Conservation (phyloP, 2,329 filamentous ascomycete species). For the Diaporthe eres region DNA sequence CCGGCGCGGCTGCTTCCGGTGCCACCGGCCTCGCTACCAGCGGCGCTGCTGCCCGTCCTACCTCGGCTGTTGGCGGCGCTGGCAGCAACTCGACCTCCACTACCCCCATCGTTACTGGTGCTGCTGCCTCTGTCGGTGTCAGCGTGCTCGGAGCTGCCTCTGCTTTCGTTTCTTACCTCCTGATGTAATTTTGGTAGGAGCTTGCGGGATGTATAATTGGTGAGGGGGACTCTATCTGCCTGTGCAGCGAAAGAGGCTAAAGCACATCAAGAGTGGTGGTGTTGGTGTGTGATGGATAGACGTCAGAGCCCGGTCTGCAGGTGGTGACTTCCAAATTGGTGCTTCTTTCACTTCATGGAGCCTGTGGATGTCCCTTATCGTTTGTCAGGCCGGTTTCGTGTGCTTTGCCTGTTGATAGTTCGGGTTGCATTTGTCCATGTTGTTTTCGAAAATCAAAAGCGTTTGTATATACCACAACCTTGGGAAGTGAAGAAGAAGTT, state of each 20-base stretch:
- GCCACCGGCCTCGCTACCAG: conserved; percentile 2
- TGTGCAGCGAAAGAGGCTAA: background rate
- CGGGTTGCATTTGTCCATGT: background rate
- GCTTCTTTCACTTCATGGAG: background rate
- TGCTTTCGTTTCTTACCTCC: conserved; percentile 29
- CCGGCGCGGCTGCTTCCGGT: background rate
- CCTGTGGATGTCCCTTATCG: too few species aligned
- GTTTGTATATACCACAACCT: background rate
- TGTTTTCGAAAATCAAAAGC: background rate
- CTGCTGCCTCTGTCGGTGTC: conserved; percentile 14
- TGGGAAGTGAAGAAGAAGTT: background rate
- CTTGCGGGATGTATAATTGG: too few species aligned
- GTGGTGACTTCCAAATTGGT: too few species aligned
- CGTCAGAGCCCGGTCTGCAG: too few species aligned
- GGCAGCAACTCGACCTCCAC: conserved; percentile 10
- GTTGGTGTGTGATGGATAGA: too few species aligned
- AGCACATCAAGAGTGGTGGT: background rate
- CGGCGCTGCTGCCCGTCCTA: background rate
- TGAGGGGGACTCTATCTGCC: background rate
- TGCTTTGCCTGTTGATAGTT: background rate
- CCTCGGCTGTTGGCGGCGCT: background rate
- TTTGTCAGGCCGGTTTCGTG: background rate
- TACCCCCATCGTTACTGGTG: conserved; percentile 5
- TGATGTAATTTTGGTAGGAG: background rate
- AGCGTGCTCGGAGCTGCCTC: conserved; percentile 15